Base-by-base conservation (phyloP, 345 rosid species). In the Eucalyptus grandis region DNA sequence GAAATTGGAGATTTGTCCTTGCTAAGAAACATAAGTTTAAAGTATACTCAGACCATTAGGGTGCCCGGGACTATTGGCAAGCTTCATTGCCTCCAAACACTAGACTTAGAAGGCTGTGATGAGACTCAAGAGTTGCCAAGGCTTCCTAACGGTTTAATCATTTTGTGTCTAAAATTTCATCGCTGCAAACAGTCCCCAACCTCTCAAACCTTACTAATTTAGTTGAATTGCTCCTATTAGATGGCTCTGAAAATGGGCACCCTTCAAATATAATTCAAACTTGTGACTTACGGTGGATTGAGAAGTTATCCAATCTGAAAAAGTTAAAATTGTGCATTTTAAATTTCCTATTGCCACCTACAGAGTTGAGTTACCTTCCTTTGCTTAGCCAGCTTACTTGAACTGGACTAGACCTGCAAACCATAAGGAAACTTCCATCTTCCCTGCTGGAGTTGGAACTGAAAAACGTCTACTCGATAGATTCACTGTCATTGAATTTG, bases 401-500 rank as follows among this genome's bases (percentile, higher is more conserved):
- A 8, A 21, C 5, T 54, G 6, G 60, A 54, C 60, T 54, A 54
- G 12, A 22, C 27, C 26, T 8, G 11, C 60, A 8, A 54, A 54
- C 24, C 26, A 9, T 3, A 5, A 2, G 11, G 26, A 21, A 4
- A 54, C 60, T 54, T 1, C 60, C 60, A 22, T 54, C 60, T 51
- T 51, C 54, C 3, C 54, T 51, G 54, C 8, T 51, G 8, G 54
- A 16, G 54, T 51, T 51, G 54, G 54, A 51, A 51, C 54, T 51
- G 21, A 1, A 51, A 3, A 51, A 6, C 0, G 21, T 51, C 21
- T 16, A 51, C 21, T 51, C 21, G 0, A 2, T 51, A 51, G 54
- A 50, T 15, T 50, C 2, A 1, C 4, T 51, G 21, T 51, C 8
- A 1, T 51, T 5, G 8, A 51, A 16, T 1, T 1, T 51, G 21